Base-by-base conservation (phyloP, 441 rosid species). In the Lepidium campestre region DNA sequence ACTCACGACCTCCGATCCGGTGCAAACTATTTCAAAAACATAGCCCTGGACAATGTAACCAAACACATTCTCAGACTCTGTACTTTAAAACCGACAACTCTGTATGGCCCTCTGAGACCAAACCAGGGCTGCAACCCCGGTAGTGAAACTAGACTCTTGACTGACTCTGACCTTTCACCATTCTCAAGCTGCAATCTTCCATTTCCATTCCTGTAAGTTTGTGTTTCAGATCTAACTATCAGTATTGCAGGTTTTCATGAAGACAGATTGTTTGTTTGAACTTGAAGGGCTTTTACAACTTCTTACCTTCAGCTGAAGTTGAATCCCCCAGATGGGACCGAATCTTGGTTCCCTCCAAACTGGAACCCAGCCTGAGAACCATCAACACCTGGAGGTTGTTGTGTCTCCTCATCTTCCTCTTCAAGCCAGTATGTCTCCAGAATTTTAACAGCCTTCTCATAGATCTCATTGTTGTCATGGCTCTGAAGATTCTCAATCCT, bases 391-490 rank as follows among this genome's bases (percentile, higher is more conserved):
- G 86, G 96, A 22, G 86, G 79, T 14, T 86, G 81, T 14, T 83
- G 80, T 10, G 85, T 77, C 75, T 84, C 94, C 4, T 85, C 95
- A 9, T 86, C 97, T 58, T 86, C 95, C 55, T 85, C 96, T 71
- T 84, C 94, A 74, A 85, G 58, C 98, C 98, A 91, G 76, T 86
- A 89, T 29, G 91, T 81, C 78, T 87, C 95, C 0, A 91, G 87
- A 60, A 89, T 80, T 76, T 85, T 87, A 45, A 91, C 91, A 52
- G 92, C 90, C 76, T 89, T 89, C 77, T 87, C 88, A 65, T 86
- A 88, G 22, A 88, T 88, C 65, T 88, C 94, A 31, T 64, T 75
- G 65, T 84, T 88, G 73, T 90, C 95, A 53, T 85, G 93, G 64
- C 82, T 78, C 78, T 90, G 93, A 53, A 90, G 78, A 56, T 82